Evolutionary conservation across 2,329 filamentous ascomycete species (phyloP), one percentile per base, ranked within the genome.

Genomic region (Amauroascus niger): DNA sequence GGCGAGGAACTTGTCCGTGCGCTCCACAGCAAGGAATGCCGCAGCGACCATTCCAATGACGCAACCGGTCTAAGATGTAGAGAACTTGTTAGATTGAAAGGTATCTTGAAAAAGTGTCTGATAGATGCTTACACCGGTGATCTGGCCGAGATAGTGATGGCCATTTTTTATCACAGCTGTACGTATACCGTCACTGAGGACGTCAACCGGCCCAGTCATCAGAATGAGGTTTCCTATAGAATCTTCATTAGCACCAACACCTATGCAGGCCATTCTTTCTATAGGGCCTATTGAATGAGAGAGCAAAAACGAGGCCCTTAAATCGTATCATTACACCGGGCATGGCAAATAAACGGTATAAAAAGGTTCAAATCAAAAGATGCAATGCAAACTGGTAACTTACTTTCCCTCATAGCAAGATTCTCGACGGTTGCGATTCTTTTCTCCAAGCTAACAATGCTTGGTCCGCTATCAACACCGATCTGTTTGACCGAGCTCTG

Each of bases 1-100:
- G 3, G 88, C 88, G 1, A 81, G 69, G n/a, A 96, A 73, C 64
- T 80, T 82, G 64, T 90, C 83, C 1, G 74, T 71, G 1, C 72
- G 71, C 52, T 79, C 74, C 6, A 82, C 79, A 0, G 87, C 84
- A 43, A 91, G 66, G 66, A 86, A 84, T 49, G 87, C 84, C 18
- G 87, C 88, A 47, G 95, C 76, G 0, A 84, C 81, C 0, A 89
- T 93, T 1, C 90, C 91, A 6, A 96, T 76, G 4, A 87, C 85
- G 68, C 91, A 97, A 0, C 91, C 91, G 37, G 83, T 87, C 71
- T 74, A 33, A 35, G n/a, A 22, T n/a, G 9, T 18, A 24, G n/a
- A 30, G 13, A 54, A 40, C 11, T 14, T 22, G 35, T 35, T 20
- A 33, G 46, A 16, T 43, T 44, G 33, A 37, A 55, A 32, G 52